phyloP scores from a whole-genome alignment of 768 basidiomycete species.

The Russula foetens region DNA sequence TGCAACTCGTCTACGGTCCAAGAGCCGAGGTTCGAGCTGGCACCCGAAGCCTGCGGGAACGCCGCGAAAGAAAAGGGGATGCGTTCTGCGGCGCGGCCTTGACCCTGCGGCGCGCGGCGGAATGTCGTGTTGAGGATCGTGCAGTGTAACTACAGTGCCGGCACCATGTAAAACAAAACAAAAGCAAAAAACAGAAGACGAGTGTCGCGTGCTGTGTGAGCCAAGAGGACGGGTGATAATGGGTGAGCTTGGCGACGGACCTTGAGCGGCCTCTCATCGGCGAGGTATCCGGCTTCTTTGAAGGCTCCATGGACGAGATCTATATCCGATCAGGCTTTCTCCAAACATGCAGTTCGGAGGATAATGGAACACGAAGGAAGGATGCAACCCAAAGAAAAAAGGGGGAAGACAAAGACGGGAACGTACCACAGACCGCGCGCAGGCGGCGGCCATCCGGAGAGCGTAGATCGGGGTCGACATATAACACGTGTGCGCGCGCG shows the following conservation, averaged over 20 bases:
- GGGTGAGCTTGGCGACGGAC: slow-evolving; percentile 15
- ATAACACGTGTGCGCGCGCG: slow-evolving; percentile 47
- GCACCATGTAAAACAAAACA: background rate
- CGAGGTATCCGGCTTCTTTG: slow-evolving; percentile 26
- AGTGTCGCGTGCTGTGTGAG: no score
- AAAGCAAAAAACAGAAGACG: no score
- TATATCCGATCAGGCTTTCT: slow-evolving; percentile 7
- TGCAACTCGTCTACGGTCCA: slow-evolving; percentile 51
- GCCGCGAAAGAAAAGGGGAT: slow-evolving; percentile 35
- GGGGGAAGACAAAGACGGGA: background rate
- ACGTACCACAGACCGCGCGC: slow-evolving; percentile 26
- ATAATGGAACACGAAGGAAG: no score
- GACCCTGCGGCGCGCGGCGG: slow-evolving; percentile 24
- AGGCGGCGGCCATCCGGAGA: slow-evolving; percentile 27
- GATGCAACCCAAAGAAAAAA: background rate
- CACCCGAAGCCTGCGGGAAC: background rate
- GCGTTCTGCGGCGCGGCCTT: slow-evolving; percentile 21
- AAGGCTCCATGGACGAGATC: slow-evolving; percentile 28
- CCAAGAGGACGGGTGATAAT: no score
- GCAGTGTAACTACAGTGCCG: slow-evolving; percentile 29
- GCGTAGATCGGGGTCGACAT: slow-evolving; percentile 39
- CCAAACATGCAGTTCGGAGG: no score
- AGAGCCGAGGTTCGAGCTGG: slow-evolving; percentile 39
- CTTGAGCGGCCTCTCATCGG: slow-evolving; percentile 31
- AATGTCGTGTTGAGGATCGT: slow-evolving; percentile 32